These are phyloP conservation scores for Blastosporella zonata DNA, from an alignment of 1,284 basidiomycete species.

Conservation along the genomic window DNA sequence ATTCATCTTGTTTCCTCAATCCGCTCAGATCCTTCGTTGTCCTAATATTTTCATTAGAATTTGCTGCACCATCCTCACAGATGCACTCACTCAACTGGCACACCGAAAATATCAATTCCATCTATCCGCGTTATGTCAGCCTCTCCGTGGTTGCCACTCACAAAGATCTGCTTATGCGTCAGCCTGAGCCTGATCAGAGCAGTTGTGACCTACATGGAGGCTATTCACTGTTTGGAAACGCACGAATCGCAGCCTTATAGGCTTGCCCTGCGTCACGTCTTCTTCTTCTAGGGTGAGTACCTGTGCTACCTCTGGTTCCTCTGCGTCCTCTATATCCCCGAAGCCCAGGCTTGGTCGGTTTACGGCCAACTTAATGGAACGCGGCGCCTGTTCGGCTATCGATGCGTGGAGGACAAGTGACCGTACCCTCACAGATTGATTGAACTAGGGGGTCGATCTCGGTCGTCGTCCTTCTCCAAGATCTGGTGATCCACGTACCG, in stretches of 20 bases:
- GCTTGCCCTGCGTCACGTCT: conserved; percentile 54
- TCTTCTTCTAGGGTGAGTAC: conserved; percentile 49
- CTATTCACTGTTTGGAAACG: conserved; percentile 78
- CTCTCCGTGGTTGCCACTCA: conserved; percentile 72
- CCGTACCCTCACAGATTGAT: conserved; percentile 73
- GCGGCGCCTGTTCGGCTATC: conserved; percentile 55
- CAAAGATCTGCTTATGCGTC: conserved; percentile 56
- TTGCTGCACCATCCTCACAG: neutral
- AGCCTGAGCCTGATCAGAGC: neutral
- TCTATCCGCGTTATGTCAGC: conserved; percentile 79
- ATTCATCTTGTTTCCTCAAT: conserved; percentile 41
- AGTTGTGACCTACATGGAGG: conserved; percentile 53
- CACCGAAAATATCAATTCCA: conserved; percentile 70
- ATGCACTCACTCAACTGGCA: conserved; percentile 54
- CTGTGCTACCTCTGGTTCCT: conserved; percentile 52
- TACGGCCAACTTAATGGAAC: conserved; percentile 63
- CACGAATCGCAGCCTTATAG: conserved; percentile 66
- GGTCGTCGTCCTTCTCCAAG: neutral
- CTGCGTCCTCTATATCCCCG: conserved; percentile 54
- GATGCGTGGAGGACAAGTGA: conserved; percentile 62
- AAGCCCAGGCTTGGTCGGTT: conserved; percentile 71
- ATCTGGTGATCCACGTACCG: conserved; percentile 42
- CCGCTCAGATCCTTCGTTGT: conserved; percentile 56
- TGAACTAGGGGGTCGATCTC: conserved; percentile 51
- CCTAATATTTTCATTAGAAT: conserved; percentile 29